These are phyloP conservation scores for Trichoderma sp. DNA, from an alignment of 2,329 filamentous ascomycete genomes.

Conservation along the genomic window DNA sequence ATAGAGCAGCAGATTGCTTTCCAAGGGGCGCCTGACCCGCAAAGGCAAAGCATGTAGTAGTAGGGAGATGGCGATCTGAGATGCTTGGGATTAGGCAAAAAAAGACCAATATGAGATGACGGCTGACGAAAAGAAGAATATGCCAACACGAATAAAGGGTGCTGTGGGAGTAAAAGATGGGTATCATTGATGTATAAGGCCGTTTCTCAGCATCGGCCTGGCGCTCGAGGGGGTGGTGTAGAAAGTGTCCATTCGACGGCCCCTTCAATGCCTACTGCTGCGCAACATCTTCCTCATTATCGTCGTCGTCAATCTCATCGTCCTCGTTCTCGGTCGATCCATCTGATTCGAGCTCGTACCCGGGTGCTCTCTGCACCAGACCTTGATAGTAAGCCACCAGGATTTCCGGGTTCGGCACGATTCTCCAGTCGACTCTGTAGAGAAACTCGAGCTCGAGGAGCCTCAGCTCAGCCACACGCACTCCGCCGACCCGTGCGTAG, in stretches of 20 bases:
- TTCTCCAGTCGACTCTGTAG: slow-evolving; percentile 91
- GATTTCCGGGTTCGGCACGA: slow-evolving; percentile 92
- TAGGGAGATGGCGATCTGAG: neutral
- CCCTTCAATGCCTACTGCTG: neutral
- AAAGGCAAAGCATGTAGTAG: neutral
- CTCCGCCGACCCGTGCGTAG: slow-evolving; percentile 90
- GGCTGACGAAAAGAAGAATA: neutral
- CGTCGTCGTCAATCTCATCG: slow-evolving; percentile 33
- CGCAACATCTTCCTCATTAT: slow-evolving; percentile 25
- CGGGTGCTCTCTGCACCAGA: slow-evolving; percentile 68
- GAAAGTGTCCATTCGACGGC: neutral
- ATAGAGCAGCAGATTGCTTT: neutral
- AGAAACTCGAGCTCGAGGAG: slow-evolving; percentile 92
- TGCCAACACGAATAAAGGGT: neutral
- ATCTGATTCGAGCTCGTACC: slow-evolving; percentile 53
- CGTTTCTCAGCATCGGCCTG: neutral
- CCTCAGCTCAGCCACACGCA: slow-evolving; percentile 86
- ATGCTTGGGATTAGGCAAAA: neutral
- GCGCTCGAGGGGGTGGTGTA: neutral
- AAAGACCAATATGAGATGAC: slow-evolving; percentile 3
- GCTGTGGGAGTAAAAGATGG: slow-evolving; percentile 2
- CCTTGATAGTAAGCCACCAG: slow-evolving; percentile 91
- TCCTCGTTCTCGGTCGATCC: slow-evolving; percentile 38
- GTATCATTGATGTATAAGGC: slow-evolving; percentile 22
- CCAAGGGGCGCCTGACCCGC: neutral